These are phyloP conservation scores for Starmerella stigmatis DNA, from an alignment of 805 yeast species.

Conservation along the genomic window DNA sequence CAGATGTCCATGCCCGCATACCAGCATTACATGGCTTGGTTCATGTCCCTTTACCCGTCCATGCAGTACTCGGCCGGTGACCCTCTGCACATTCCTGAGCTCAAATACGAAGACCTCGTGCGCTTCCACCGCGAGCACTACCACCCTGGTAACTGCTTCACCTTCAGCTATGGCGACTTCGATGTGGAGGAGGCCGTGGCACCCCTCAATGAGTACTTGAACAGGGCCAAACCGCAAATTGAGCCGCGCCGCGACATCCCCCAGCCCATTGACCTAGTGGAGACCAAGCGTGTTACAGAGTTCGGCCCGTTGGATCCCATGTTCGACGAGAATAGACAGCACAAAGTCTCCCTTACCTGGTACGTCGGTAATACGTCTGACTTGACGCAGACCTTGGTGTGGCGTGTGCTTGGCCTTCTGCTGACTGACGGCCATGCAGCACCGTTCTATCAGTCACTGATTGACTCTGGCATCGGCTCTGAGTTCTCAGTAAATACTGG, in stretches of 20 bases:
- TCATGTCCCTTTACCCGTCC: slow-evolving; percentile 72
- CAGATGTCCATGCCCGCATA: slow-evolving; percentile 85
- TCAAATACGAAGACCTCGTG: slow-evolving; percentile 62
- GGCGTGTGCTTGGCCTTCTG: slow-evolving; percentile 59
- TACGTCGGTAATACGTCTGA: slow-evolving; percentile 62
- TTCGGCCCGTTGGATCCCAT: slow-evolving; percentile 79
- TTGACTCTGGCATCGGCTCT: slow-evolving; percentile 74
- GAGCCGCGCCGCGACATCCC: slow-evolving; percentile 13
- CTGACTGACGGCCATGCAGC: slow-evolving; percentile 87
- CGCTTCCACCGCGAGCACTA: slow-evolving; percentile 67
- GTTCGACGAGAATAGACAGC: slow-evolving; percentile 54
- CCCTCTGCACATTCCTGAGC: slow-evolving; percentile 65
- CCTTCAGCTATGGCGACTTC: slow-evolving; percentile 79
- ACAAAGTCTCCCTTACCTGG: slow-evolving; percentile 83
- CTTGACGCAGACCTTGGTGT: slow-evolving; percentile 56
- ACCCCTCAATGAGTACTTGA: slow-evolving; percentile 22
- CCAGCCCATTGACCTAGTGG: slow-evolving; percentile 39
- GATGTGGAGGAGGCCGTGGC: slow-evolving; percentile 21
- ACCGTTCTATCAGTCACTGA: slow-evolving; percentile 73
- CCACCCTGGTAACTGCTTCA: slow-evolving; percentile 81
- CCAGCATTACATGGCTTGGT: slow-evolving; percentile 72
- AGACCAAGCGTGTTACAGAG: slow-evolving; percentile 32
- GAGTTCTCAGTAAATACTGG: slow-evolving; percentile 87
- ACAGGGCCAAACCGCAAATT: slow-evolving; percentile 3
- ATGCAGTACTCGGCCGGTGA: slow-evolving; percentile 91